phyloP scores from a whole-genome alignment of 129 eudicot genomes.

The Helichrysum umbraculigerum region DNA sequence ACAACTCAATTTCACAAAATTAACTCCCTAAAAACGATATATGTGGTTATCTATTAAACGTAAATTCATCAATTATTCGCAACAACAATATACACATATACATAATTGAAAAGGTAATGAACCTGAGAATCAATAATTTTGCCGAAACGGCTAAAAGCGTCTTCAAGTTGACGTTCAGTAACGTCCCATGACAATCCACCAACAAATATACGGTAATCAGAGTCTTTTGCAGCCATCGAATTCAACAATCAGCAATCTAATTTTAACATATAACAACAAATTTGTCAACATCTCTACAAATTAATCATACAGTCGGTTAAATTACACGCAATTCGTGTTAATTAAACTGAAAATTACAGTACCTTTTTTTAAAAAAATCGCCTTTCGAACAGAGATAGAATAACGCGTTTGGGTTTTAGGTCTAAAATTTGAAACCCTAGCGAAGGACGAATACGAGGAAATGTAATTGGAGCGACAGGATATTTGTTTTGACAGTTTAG shows the following conservation, averaged over 20 bases:
- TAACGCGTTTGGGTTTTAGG: neutral
- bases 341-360: neutral
- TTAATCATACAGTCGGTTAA: neutral
- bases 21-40: no score
- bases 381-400: neutral
- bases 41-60: no score
- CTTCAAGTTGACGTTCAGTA: constrained; percentile 82
- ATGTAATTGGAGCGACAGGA: neutral
- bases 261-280: neutral
- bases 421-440: constrained; percentile 14
- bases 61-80: neutral
- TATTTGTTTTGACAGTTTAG: neutral
- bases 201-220: constrained; percentile 80
- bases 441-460: neutral
- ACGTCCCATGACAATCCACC: constrained; percentile 89
- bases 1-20: neutral
- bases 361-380: neutral
- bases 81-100: neutral
- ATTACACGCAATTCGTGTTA: neutral
- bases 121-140: constrained; percentile 86
- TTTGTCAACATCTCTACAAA: neutral
- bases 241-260: neutral
- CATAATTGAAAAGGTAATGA: neutral
- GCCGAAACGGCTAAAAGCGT: constrained; percentile 80
- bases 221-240: constrained; percentile 65